A percentile compares a stretch with the other conserved stretches of the same genome.
Evolutionary conservation across 2,329 filamentous ascomycete genomes (phyloP).

Genomic region (Stemphylium vesicarium): DNA sequence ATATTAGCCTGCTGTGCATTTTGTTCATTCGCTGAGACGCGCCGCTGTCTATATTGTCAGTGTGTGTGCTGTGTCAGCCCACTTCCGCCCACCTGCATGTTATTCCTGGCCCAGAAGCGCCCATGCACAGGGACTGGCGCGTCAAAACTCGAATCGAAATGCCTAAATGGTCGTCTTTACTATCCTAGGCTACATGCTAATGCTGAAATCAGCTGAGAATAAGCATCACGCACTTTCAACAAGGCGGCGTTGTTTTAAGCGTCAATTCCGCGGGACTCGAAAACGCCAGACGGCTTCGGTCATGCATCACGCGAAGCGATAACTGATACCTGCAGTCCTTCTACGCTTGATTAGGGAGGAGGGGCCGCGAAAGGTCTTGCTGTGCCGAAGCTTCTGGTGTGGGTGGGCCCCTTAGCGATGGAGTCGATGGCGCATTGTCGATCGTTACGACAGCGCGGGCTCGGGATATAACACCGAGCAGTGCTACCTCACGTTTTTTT

Average conservation of each 20-base stretch:
- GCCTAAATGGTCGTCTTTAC: background rate
- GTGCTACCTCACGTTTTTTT: background rate
- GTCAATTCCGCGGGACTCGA: background rate
- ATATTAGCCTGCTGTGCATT: background rate
- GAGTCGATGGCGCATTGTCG: slow-evolving; percentile 1
- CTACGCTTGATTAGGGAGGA: background rate
- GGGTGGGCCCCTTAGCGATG: slow-evolving; percentile 1
- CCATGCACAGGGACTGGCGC: background rate
- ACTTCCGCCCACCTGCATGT: slow-evolving; percentile 5
- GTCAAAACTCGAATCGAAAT: background rate
- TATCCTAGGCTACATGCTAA: background rate
- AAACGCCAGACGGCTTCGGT: background rate
- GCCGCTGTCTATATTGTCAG: background rate
- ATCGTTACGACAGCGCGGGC: background rate
- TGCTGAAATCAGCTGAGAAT: slow-evolving; percentile 5
- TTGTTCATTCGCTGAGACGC: background rate
- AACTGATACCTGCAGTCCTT: background rate
- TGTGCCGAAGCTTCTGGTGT: slow-evolving; percentile 4
- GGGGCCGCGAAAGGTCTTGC: background rate
- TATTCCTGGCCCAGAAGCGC: background rate
- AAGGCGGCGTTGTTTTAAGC: too few relatives aligned
- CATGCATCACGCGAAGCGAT: background rate
- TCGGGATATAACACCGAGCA: background rate
- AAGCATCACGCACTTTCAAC: background rate
- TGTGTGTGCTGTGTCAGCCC: background rate